phyloP scores from a whole-genome alignment of 441 rosid genomes.

The Eutrema salsugineum region DNA sequence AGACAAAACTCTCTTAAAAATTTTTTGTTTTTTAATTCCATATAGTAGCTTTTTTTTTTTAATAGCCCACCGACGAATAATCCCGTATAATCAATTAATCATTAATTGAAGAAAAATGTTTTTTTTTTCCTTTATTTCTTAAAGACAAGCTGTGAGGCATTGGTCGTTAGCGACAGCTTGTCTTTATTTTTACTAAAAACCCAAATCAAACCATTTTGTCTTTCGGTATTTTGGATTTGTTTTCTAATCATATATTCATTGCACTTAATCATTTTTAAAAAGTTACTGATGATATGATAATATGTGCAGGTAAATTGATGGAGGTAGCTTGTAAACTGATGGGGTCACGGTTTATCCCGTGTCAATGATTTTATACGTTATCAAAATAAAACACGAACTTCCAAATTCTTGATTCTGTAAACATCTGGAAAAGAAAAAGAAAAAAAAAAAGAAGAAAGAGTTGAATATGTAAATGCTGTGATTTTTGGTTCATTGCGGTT shows the following conservation, averaged over 20 bases:
- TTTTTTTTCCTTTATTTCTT: not conserved
- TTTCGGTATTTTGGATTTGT: not conserved
- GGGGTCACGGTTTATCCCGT: conserved; percentile 34
- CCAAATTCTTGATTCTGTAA: conserved; percentile 5
- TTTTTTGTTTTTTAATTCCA: not conserved
- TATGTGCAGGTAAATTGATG: conserved; percentile 49
- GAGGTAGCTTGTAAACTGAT: conserved; percentile 54
- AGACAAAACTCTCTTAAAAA: conserved; percentile 13
- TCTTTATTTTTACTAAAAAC: conserved; percentile 3
- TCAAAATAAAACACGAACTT: conserved; percentile 16
- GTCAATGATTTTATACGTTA: conserved; percentile 34
- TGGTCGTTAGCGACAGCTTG: conserved; percentile 8
- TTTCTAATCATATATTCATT: not conserved
- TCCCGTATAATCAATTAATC: not conserved
- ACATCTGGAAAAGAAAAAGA: not conserved
- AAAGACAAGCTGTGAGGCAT: conserved; percentile 7
- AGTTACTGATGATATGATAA: not conserved
- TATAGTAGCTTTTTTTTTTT: not conserved
- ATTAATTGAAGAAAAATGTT: not conserved
- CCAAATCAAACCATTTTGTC: conserved; percentile 7
- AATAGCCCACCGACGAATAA: conserved; percentile 9
- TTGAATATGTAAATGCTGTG: conserved; percentile 24
- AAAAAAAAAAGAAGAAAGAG: not conserved
- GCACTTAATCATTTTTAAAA: not conserved
- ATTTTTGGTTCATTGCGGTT: conserved; percentile 18